Evolutionary conservation across 2,329 filamentous ascomycete genomes (phyloP), one percentile per base, ranked within the genome.

Genomic region (Myriosclerotinia scirpicola): DNA sequence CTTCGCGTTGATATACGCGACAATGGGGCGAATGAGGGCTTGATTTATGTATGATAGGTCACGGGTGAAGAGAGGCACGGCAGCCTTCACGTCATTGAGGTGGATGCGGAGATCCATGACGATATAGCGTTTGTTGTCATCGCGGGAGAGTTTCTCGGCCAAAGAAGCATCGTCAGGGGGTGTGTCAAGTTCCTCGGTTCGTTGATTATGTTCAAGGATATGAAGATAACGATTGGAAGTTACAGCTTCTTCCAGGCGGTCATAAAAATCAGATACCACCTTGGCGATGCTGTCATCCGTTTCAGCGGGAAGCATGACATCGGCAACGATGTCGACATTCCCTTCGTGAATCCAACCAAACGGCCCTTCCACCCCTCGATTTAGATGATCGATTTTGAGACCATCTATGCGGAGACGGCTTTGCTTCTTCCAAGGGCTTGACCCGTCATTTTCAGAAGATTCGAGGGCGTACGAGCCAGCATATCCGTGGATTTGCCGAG

Each of bases 321-420:
- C 95, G 8, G 95, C 91, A 17, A 98, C 89, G 69, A 99, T 97
- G 76, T 99, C 95, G 52, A 99, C 93, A 69, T 95, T 96, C 44
- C 95, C 95, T 79, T 98, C 92, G 71, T 96, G 91, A 64, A 99
- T 99, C 95, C 95, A 99, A 4, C 92, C 93, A 77, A 99, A 97
- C 0, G 94, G 93, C 0, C 95, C 95, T 69, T 95, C 88, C 22
- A 97, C 92, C 34, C 93, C 93, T 53, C 93, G 87, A 76, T 99
- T 99, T 12, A 99, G 83, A 77, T 99, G 95, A 74, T 98, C 95
- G 65, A 99, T 97, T 76, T 90, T 96, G 12, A 99, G 83, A 0
- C 90, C 93, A 75, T 99, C 95, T 67, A 99, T 96, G 6, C 95
- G 87, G 67, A 98, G 87, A 34, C 95, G 87, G 75, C 90, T 97